phyloP scores from a whole-genome alignment of 768 basidiomycete genomes.

The Fomitopsis serialis region DNA sequence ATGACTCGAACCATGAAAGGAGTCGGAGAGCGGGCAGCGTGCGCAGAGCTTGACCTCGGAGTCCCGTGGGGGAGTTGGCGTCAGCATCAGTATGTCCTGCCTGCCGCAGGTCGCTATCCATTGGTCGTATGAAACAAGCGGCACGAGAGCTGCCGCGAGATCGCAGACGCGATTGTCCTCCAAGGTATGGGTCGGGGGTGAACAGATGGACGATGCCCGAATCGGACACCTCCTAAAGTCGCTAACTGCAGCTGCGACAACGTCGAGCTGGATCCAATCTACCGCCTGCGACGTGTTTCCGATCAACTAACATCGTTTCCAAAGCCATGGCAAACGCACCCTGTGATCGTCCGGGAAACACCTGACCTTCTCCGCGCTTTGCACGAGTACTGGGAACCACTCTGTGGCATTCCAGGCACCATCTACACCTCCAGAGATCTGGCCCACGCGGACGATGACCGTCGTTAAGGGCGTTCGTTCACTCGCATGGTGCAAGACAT shows the following conservation, averaged over 20 bases:
- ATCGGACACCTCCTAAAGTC: not conserved
- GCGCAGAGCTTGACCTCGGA: too few relatives aligned
- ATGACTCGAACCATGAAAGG: too few relatives aligned
- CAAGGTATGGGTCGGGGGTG: slow-evolving; percentile 19
- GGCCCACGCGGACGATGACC: slow-evolving; percentile 36
- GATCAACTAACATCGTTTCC: too few relatives aligned
- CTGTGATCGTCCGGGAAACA: slow-evolving; percentile 7
- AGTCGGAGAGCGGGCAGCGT: too few relatives aligned
- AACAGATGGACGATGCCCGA: slow-evolving; percentile 15
- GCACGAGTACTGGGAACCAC: slow-evolving; percentile 38
- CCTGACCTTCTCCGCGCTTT: slow-evolving; percentile 7
- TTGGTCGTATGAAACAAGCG: slow-evolving; percentile 14
- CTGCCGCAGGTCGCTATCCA: too few relatives aligned
- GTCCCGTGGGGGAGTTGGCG: slow-evolving; percentile 1
- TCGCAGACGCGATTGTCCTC: slow-evolving; percentile 10
- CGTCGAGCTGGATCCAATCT: too few relatives aligned
- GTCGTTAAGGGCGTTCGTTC: slow-evolving; percentile 23
- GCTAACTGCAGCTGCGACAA: too few relatives aligned
- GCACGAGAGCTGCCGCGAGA: slow-evolving; percentile 18
- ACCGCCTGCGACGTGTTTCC: too few relatives aligned
- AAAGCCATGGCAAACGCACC: too few relatives aligned
- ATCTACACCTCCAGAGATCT: slow-evolving; percentile 33
- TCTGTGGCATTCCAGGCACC: slow-evolving; percentile 38
- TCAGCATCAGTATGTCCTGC: too few relatives aligned
- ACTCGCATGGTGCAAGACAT: slow-evolving; percentile 26